Base-by-base conservation (phyloP, 1,284 basidiomycete genomes). In the Mrakiaceae sp. region DNA sequence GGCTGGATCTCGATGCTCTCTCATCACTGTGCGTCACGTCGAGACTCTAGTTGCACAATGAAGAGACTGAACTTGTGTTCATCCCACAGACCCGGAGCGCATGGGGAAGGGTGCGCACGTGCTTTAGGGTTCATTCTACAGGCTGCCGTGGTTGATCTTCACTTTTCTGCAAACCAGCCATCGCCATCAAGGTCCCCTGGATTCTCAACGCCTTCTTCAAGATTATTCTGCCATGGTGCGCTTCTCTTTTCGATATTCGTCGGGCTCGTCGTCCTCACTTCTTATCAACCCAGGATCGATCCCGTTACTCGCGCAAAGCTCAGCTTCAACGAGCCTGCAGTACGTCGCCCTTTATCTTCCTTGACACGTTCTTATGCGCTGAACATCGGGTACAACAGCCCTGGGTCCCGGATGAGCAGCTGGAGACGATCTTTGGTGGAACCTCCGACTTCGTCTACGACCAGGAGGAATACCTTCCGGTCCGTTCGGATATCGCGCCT, bases 241-340 rank as follows among this genome's bases (percentile, higher is more conserved):
- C 16, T 44, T 10, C 9, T n/a, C 12, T 9, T 12, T 27, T 59
- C 16, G 10, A 43, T 42, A 16, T 14, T 60, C 51, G n/a, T 43
- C 27, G 5, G 12, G 42, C 46, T 43, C 39, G 47, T 67, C 12
- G 63, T 68, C 53, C 60, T 65, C n/a, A 27, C 67, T 64, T 11
- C 54, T 62, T 12, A 62, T 68, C 47, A 27, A 27, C 27, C 27
- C 27, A 27, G 27, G 27, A 27, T 27, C 27, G 67, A 68, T 39
- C 67, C 67, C 5, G 64, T 68, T 16, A 68, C 67, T 2, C 56
- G 67, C 6, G 67, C 56, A 4, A 68, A 68, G 44, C 54, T 67
- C 49, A 53, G 47, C n/a, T 64, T 67, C 54, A 67, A 64, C 63
- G 62, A 67, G 27, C 61, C 61, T n/a, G 61, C 65, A 2, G 46